Conservation (phyloP, 2,329 filamentous ascomycete species). For the Didymella segeticola region DNA sequence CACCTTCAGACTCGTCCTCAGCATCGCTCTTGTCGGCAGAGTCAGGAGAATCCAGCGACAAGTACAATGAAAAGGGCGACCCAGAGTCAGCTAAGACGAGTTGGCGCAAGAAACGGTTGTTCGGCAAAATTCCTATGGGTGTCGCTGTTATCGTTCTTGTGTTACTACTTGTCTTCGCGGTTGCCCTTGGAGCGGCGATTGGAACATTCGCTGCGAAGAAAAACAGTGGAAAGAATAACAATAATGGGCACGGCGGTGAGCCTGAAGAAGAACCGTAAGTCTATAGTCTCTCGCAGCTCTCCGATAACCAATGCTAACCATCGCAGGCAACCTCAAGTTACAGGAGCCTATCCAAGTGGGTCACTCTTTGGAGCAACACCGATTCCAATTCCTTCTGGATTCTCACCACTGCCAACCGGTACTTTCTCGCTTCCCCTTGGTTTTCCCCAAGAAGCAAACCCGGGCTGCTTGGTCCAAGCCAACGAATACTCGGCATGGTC, state of each 20-base stretch:
- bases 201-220: constrained; percentile 60
- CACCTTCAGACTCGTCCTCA: constrained; percentile 38
- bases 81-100: constrained; percentile 5
- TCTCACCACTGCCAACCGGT: constrained; percentile 59
- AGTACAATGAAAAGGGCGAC: constrained; percentile 28
- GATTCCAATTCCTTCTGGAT: constrained; percentile 54
- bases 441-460: constrained; percentile 55
- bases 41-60: constrained; percentile 26
- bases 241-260: constrained; percentile 20
- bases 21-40: constrained; percentile 36
- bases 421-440: constrained; percentile 57
- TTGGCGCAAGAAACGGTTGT: constrained; percentile 54
- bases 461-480: constrained; percentile 56
- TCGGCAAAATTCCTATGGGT: constrained; percentile 60
- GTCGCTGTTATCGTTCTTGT: constrained; percentile 56
- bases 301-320: constrained; percentile 23
- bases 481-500: constrained; percentile 59
- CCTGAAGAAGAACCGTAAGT: constrained; percentile 43
- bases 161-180: constrained; percentile 55
- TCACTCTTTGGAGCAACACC: constrained; percentile 59
- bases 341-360: constrained; percentile 48
- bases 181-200: constrained; percentile 61
- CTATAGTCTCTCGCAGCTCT: neutral
- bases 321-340: constrained; percentile 52
- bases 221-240: constrained; percentile 19